phyloP scores from a whole-genome alignment of 2,329 filamentous ascomycete genomes.

The Sporothrix mexicana region DNA sequence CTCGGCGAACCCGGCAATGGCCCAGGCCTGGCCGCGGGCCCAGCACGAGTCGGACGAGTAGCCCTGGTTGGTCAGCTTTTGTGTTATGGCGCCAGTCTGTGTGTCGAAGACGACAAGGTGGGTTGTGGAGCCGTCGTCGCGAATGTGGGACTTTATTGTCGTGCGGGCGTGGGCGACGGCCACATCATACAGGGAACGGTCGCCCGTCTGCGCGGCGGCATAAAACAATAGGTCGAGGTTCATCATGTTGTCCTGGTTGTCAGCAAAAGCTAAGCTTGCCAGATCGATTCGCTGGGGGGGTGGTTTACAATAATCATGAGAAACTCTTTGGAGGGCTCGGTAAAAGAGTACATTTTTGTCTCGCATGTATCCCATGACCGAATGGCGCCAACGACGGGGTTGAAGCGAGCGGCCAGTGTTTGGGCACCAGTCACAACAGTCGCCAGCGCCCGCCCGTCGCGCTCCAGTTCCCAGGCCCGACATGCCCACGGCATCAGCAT shows the following conservation, averaged over 20 bases:
- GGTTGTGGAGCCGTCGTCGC: conserved; percentile 46
- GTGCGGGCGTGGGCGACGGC: conserved; percentile 50
- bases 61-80: conserved; percentile 56
- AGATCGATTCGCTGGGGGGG: background rate
- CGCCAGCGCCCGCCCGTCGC: conserved; percentile 46
- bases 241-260: conserved; percentile 48
- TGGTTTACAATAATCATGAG: conserved; percentile 50
- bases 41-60: conserved; percentile 54
- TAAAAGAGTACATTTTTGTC: conserved; percentile 49
- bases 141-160: conserved; percentile 50
- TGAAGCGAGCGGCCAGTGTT: conserved; percentile 48
- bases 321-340: conserved; percentile 47
- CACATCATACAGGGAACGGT: conserved; percentile 44
- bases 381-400: conserved; percentile 45
- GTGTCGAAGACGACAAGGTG: conserved; percentile 56
- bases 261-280: background rate
- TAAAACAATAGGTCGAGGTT: conserved; percentile 53
- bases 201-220: conserved; percentile 45
- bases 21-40: conserved; percentile 59
- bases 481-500: conserved; percentile 51
- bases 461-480: conserved; percentile 48
- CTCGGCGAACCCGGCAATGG: conserved; percentile 56
- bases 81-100: conserved; percentile 49
- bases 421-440: conserved; percentile 46
- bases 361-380: conserved; percentile 53